Evolutionary conservation across 495 filamentous ascomycete species (phyloP).

Genomic region (Apodospora peruviana): DNA sequence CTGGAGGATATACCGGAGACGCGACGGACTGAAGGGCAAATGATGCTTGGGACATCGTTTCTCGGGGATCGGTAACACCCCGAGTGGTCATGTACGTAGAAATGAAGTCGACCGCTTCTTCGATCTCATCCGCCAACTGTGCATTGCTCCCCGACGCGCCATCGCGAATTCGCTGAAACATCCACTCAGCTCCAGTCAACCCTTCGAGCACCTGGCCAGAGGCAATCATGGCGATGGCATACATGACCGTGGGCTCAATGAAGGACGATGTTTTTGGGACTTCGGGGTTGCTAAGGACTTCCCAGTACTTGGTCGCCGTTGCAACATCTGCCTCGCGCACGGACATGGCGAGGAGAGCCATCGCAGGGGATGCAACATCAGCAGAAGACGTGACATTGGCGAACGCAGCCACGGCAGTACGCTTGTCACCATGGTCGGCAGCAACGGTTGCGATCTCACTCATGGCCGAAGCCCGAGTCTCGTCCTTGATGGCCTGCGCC

Average conservation of each 20-base stretch:
- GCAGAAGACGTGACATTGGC: conserved; percentile 45
- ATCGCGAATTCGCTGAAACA: conserved; percentile 75
- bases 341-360: conserved; percentile 79
- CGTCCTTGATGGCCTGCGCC: conserved; percentile 46
- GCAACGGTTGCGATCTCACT: conserved; percentile 49
- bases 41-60: conserved; percentile 26
- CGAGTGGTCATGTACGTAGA: conserved; percentile 64
- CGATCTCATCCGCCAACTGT: conserved; percentile 71
- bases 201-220: conserved; percentile 73
- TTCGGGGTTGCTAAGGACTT: conserved; percentile 56
- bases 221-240: conserved; percentile 73
- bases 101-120: conserved; percentile 80
- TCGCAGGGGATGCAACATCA: conserved; percentile 58
- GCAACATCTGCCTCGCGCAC: conserved; percentile 73
- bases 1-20: too few species aligned
- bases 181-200: conserved; percentile 66
- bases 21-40: conserved; percentile 22
- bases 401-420: conserved; percentile 65
- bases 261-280: conserved; percentile 55
- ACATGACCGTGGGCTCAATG: conserved; percentile 83
- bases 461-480: conserved; percentile 30
- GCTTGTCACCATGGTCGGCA: conserved; percentile 71
- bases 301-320: conserved; percentile 71
- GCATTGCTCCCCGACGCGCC: conserved; percentile 34
- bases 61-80: conserved; percentile 41